Base-by-base conservation (phyloP, 1,284 basidiomycete genomes). In the Ceratobasidium sp. region DNA sequence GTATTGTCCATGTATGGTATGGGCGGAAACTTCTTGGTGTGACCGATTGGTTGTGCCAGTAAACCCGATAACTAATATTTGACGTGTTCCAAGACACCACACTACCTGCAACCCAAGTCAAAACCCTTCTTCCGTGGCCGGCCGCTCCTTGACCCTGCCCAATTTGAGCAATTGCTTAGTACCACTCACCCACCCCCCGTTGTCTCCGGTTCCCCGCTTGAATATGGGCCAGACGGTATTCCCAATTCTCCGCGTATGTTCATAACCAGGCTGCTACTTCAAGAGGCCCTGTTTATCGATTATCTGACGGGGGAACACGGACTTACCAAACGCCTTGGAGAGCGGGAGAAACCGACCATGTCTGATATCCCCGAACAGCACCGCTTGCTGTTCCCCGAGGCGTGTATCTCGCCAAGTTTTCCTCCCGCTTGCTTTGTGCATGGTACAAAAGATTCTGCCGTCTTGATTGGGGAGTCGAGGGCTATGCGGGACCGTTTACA, bases 11-110 rank as follows among this genome's bases (percentile, higher is more conserved):
- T 90, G 76, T 90, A 89, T 77, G 86, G 85, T 0, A 84, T 87
- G 83, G 88, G 88, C 21, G 88, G 87, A 0, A 79, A 88, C 72
- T 82, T 86, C 72, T 76, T 89, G 73, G 88, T 88, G 73, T 74
- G 85, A 80, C n/a, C 33, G 12, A 38, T 25, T 30, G 33, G 5
- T 23, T 51, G 46, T 3, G 28, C 21, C 16, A 0, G 18, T 36
- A 42, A 18, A 14, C 28, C n/a, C 33, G n/a, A 36, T 25, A 23
- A 12, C 33, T 63, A 38, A 63, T 25, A 33, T 12, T 6, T n/a
- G 25, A 36, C 21, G 74, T 42, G 6, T n/a, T 28, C 12, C 42
- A 25, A 82, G 81, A 80, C 76, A 11, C 76, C 80, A 38, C 82
- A 83, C 60, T 82, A 83, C 72, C 76, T 84, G n/a, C 46, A 73